Percentiles rank a stretch among this genome's conserved stretches.
Conservation (phyloP, 441 rosid genomes). For the Erodium texanum region DNA sequence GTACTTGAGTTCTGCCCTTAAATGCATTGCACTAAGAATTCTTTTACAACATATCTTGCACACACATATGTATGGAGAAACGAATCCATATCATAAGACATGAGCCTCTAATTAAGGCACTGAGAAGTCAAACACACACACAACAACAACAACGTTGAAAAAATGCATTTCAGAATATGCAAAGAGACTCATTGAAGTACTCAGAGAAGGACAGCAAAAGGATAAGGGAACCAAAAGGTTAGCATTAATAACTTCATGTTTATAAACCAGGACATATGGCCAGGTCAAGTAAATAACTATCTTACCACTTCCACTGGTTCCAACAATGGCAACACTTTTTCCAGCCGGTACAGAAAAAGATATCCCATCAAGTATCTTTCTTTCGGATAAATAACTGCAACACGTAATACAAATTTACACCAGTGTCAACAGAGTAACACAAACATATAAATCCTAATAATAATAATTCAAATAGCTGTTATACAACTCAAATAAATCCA, state of each 20-base stretch:
- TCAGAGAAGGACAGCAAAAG: not conserved
- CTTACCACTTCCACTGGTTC: slow-evolving; percentile 93
- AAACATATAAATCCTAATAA: slow-evolving; percentile 11
- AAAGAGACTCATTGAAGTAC: not conserved
- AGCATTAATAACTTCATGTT: not conserved
- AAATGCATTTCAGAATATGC: not conserved
- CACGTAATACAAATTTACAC: slow-evolving; percentile 16
- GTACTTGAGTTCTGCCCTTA: not conserved
- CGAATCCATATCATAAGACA: not conserved
- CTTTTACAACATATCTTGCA: not conserved
- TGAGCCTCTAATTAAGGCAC: not conserved
- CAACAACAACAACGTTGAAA: not conserved
- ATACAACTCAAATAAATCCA: not conserved
- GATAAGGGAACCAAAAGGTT: not conserved
- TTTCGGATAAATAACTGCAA: slow-evolving; percentile 61
- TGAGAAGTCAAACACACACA: not conserved
- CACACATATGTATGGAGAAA: not conserved
- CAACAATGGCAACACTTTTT: slow-evolving; percentile 92
- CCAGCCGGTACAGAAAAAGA: slow-evolving; percentile 83
- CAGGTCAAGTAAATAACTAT: slow-evolving; percentile 9
- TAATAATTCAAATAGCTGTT: not conserved
- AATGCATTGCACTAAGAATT: not conserved
- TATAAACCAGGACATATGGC: slow-evolving; percentile 6
- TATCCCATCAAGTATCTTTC: slow-evolving; percentile 83
- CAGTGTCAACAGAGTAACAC: slow-evolving; percentile 19